These are phyloP conservation scores for Diophrys appendiculata DNA, from an alignment of 73 alveolate species.

Conservation along the genomic window DNA sequence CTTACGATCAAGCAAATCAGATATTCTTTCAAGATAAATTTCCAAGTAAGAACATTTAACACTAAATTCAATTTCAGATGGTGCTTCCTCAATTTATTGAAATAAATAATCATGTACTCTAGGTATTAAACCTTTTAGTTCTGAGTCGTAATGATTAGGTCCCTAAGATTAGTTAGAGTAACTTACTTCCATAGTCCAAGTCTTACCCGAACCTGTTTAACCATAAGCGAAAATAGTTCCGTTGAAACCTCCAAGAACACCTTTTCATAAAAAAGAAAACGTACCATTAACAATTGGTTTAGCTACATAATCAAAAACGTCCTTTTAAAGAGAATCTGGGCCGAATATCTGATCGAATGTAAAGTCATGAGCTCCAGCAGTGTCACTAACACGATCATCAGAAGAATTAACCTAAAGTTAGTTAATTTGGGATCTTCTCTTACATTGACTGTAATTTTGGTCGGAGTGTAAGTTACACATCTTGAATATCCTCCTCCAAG, in stretches of 20 bases:
- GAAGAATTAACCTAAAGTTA: neutral
- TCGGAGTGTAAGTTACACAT: slow-evolving; percentile 38
- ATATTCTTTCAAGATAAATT: slow-evolving; percentile 87
- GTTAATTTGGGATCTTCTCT: neutral
- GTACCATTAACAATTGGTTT: slow-evolving; percentile 76
- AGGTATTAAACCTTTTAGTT: slow-evolving; percentile 85
- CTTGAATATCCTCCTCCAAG: slow-evolving; percentile 38
- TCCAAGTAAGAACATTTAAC: slow-evolving; percentile 90
- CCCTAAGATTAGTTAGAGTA: slow-evolving; percentile 52
- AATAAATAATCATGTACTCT: slow-evolving; percentile 85
- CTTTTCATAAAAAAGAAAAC: slow-evolving; percentile 14
- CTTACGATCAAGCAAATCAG: slow-evolving; percentile 85
- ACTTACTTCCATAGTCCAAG: slow-evolving; percentile 95
- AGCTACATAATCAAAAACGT: slow-evolving; percentile 71
- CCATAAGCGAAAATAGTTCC: slow-evolving; percentile 98
- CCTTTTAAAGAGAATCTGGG: slow-evolving; percentile 68
- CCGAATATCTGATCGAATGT: slow-evolving; percentile 80
- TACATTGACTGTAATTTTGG: neutral
- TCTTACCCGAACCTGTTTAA: slow-evolving; percentile 96
- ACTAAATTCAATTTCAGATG: slow-evolving; percentile 69
- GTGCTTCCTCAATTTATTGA: slow-evolving; percentile 63
- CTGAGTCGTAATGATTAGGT: slow-evolving; percentile 69
- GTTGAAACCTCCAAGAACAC: slow-evolving; percentile 93
- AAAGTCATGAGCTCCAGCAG: slow-evolving; percentile 64
- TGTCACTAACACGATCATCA: slow-evolving; percentile 40